Evolutionary conservation across 2,329 filamentous ascomycete species (phyloP), one percentile per base, ranked within the genome.

Genomic region (Cytospora piceae): DNA sequence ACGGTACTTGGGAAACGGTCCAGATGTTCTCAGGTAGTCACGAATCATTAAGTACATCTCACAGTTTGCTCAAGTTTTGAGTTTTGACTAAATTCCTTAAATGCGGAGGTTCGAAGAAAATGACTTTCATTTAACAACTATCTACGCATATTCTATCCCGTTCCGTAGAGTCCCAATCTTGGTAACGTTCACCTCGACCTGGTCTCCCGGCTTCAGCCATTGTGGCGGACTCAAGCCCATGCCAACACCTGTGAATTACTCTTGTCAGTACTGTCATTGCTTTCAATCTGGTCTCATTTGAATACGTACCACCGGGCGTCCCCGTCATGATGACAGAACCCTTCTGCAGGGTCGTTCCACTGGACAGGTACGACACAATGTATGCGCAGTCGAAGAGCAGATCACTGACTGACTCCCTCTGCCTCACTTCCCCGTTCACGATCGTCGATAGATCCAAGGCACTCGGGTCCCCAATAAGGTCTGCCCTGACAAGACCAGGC

Each of bases 361-460:
- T 72, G 0, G 77, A 79, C 0, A 81, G 67, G 53, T 78, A 78
- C 0, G 73, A 71, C 2, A 80, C 68, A 5, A 80, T 58, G 39
- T 77, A 73, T 3, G 73, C 71, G 24, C 77, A 77, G 7, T 77
- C 77, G 69, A 84, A 84, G 2, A 83, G 71, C n/a, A 84, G 69
- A 68, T 84, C 81, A 0, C 69, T 70, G 2, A 79, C 72, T 6
- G 66, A 63, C 24, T 75, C 73, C 3, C 78, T 74, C 71, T 87
- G 84, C 14, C 82, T 74, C 2, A 80, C 49, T 52, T 83, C 78
- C 0, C 80, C 82, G 67, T 86, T 80, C 0, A 86, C 74, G 1
- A 74, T 73, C 0, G 83, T 86, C 61, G 72, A 75, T 9, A 87
- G 70, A 0, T 74, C 71, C 53, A 87, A 73, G 20, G 72, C 70